Evolutionary conservation across 2,329 filamentous ascomycete species (phyloP).

Genomic region (Colletotrichum sp.): DNA sequence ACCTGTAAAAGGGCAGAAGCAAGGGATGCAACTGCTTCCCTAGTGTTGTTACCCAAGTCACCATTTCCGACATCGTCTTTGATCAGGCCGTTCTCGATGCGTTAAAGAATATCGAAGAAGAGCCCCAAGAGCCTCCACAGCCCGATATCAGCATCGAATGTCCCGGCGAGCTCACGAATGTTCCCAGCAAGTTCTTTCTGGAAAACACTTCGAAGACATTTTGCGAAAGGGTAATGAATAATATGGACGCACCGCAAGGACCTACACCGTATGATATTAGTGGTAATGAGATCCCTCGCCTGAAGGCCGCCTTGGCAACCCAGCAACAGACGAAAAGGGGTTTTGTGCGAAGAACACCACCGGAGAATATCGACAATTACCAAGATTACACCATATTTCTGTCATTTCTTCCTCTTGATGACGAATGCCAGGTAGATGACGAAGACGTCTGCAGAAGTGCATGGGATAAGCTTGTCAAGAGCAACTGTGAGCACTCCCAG

Average conservation of each 20-base stretch:
- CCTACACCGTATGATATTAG: not conserved
- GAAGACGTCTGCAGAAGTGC: not conserved
- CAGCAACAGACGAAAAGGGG: not conserved
- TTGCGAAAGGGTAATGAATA: not conserved
- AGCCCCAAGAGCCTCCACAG: not conserved
- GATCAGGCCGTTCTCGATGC: not conserved
- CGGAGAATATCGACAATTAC: not conserved
- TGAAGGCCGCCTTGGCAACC: not conserved
- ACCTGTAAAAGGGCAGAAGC: not conserved
- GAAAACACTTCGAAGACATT: not conserved
- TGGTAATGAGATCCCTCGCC: not conserved
- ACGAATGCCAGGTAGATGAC: not conserved
- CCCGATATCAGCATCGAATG: not conserved
- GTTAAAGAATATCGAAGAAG: not conserved
- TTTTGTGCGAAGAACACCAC: not conserved
- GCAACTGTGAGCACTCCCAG: not conserved
- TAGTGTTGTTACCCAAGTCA: not conserved
- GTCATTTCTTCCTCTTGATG: not conserved
- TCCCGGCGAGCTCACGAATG: not conserved
- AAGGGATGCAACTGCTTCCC: not conserved
- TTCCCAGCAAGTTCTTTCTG: not conserved
- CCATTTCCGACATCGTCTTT: not conserved
- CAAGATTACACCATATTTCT: not conserved
- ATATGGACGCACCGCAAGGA: not conserved
- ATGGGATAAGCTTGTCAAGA: not conserved